These are phyloP conservation scores for Claviceps quebecensis DNA, from an alignment of 2,329 filamentous ascomycete species.

Conservation along the genomic window DNA sequence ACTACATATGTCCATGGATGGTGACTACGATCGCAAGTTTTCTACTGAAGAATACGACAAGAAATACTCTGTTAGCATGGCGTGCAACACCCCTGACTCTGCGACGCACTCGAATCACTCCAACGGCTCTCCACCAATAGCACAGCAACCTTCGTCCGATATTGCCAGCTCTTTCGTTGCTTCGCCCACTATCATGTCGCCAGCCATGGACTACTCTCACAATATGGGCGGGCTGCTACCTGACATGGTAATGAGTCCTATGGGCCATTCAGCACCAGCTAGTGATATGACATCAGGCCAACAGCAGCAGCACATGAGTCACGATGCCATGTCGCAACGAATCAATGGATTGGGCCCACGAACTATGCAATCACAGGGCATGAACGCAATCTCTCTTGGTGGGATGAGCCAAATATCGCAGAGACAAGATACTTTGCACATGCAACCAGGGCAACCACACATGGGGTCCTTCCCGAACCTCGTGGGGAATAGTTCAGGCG, in stretches of 20 bases:
- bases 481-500: slow-evolving; percentile 29
- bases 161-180: slow-evolving; percentile 37
- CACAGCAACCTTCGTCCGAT: slow-evolving; percentile 15
- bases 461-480: slow-evolving; percentile 33
- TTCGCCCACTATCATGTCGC: slow-evolving; percentile 40
- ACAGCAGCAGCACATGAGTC: slow-evolving; percentile 17
- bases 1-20: slow-evolving; percentile 29
- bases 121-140: slow-evolving; percentile 15
- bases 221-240: slow-evolving; percentile 33
- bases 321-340: slow-evolving; percentile 16
- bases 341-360: slow-evolving; percentile 12
- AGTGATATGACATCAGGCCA: slow-evolving; percentile 12
- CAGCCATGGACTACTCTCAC: slow-evolving; percentile 34
- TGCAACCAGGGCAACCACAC: slow-evolving; percentile 14
- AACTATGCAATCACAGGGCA: slow-evolving; percentile 13
- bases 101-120: slow-evolving; percentile 17
- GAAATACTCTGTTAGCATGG: slow-evolving; percentile 23
- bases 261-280: slow-evolving; percentile 19
- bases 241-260: slow-evolving; percentile 39
- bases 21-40: slow-evolving; percentile 33
- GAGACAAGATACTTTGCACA: slow-evolving; percentile 20
- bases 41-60: slow-evolving; percentile 28
- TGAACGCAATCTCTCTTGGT: slow-evolving; percentile 18
- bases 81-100: slow-evolving; percentile 20
- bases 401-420: slow-evolving; percentile 15